Evolutionary conservation across 208 protist species (phyloP), one percentile per base, ranked within the genome.

Genomic region (Trypanosoma boissoni): DNA sequence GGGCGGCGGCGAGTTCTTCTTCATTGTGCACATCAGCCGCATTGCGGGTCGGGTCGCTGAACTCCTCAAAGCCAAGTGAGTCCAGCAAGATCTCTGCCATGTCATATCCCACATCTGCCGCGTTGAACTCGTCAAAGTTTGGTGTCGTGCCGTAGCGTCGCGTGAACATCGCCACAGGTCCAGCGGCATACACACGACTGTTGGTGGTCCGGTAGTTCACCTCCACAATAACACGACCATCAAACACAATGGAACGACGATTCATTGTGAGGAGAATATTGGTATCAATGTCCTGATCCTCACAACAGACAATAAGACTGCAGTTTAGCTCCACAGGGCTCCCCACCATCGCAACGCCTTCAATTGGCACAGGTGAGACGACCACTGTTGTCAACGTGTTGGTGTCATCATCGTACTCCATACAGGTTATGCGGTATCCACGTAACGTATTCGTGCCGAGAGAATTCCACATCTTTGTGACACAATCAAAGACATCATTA

Each of bases 131-230:
- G 43, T 97, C 92, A 55, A 97, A 95, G 18, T 67, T 68, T 31
- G 77, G 69, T 10, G 81, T 91, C 16, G 75, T 73, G 7, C 92
- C 92, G 72, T 95, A 96, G 44, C 92, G 80, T 14, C 92, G 86
- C 3, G 86, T 94, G 73, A 94, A 96, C 88, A 95, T 97, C 24
- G 92, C 84, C 8, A 97, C 85, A n/a, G 92, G 88, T 0, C 91
- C 92, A 16, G 85, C 89, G 21, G 92, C 86, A 48, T 90, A 87
- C 41, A 97, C 75, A 21, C 60, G 51, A 7, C 79, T 72, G 56
- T 96, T 80, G n/a, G 83, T 94, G 10, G 92, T 96, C 57, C 78
- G 73, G 57, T 95, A 97, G 52, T 88, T 79, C 9, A 77, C 74
- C 52, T 93, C 85, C 3, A 97, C 86, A 73, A 96, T 96, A 18